Evolutionary conservation across 2,329 filamentous ascomycete species (phyloP), one percentile per base, ranked within the genome.

Genomic region (Trichoderma endophyticum): DNA sequence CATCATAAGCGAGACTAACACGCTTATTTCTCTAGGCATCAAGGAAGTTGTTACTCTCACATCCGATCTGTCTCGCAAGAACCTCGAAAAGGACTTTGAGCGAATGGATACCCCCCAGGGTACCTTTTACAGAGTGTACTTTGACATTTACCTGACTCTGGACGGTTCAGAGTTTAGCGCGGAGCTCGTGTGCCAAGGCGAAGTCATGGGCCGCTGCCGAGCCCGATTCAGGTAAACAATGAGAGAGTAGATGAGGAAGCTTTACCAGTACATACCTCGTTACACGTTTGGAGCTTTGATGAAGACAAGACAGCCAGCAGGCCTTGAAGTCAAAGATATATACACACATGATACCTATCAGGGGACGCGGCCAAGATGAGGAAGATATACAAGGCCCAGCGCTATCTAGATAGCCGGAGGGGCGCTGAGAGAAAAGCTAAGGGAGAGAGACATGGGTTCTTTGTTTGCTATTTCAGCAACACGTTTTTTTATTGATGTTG

Each of bases 21-120:
- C 6, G 71, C 51, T 48, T 73, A 6, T 74, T 51, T 11, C 56
- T 59, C 7, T 76, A 98, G 95, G 95, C 77, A 98, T 98, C 89
- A 98, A 98, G 88, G 96, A 98, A 83, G 94, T 98, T 71, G 96
- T 98, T 75, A 99, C 96, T 1, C 90, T 99, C 65, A 98, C 96
- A 2, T 98, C 95, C 2, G 96, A 99, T 81, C 87, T 99, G 71
- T 98, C 95, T 63, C 92, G 95, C 77, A 99, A 98, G 88, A 98
- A 98, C 81, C 91, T 99, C 14, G 96, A 99, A 83, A 98, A 98
- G 84, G 96, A 99, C 82, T 99, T 99, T 79, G 96, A 99, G 84
- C 91, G 96, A 80, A 98, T 98, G 96, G 96, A 98, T 81, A 98
- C 96, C 1, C 95, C 96, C 6, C 95, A 99, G 82, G 96, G 96